A percentile compares a stretch with the other conserved stretches of the same genome.
Conservation (phyloP, 805 yeast species). For the Myxozyma geophila region DNA sequence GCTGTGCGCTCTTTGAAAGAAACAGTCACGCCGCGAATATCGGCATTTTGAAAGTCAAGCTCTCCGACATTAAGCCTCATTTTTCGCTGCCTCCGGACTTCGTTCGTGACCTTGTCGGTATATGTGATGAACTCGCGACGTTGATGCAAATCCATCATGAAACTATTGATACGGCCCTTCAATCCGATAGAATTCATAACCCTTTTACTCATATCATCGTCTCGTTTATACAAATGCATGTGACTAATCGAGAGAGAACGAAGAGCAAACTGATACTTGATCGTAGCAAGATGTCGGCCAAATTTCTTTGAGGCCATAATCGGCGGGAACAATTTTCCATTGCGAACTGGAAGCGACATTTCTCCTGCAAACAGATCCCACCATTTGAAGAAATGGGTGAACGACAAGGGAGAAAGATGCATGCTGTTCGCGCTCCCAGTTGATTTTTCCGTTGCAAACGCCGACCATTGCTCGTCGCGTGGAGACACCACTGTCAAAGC, state of each 20-base stretch:
- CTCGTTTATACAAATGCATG: conserved; percentile 59
- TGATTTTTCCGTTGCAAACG: conserved; percentile 16
- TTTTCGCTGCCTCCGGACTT: conserved; percentile 46
- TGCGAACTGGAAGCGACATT: conserved; percentile 75
- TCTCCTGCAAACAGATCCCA: conserved; percentile 84
- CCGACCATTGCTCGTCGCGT: conserved; percentile 36
- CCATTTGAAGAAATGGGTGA: conserved; percentile 78
- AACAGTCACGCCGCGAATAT: conserved; percentile 68
- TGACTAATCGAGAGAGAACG: conserved; percentile 78
- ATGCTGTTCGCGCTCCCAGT: conserved; percentile 61
- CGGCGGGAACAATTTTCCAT: conserved; percentile 66
- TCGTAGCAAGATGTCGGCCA: conserved; percentile 72
- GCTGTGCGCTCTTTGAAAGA: conserved; percentile 61
- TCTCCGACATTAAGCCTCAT: conserved; percentile 70
- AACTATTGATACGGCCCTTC: conserved; percentile 60
- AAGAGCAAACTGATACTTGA: conserved; percentile 76
- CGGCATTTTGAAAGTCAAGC: conserved; percentile 69
- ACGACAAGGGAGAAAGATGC: conserved; percentile 72
- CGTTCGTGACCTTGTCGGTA: conserved; percentile 26
- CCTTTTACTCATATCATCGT: conserved; percentile 50
- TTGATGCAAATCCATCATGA: conserved; percentile 71
- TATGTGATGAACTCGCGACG: conserved; percentile 45
- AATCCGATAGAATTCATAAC: conserved; percentile 64
- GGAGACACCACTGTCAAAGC: conserved; percentile 60
- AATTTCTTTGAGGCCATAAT: conserved; percentile 62